Conservation (phyloP, 2,329 filamentous ascomycete genomes). For the Aulographum hederae region DNA sequence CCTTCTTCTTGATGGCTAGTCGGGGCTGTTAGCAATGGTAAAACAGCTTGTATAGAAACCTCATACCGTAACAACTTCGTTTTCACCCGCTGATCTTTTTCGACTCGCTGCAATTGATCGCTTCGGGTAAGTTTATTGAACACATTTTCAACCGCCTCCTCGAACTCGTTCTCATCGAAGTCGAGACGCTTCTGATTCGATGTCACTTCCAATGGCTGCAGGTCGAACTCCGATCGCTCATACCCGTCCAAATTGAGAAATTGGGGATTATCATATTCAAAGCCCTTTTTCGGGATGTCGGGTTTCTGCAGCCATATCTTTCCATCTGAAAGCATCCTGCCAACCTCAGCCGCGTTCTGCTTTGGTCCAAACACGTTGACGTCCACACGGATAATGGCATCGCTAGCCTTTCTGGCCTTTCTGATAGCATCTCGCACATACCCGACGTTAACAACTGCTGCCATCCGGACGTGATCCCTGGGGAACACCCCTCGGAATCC, state of each 20-base stretch:
- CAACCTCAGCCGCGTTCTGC: not conserved
- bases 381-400: slow-evolving; percentile 1
- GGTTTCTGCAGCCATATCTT: not conserved
- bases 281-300: not conserved
- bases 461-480: too few relatives aligned
- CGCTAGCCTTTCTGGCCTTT: not conserved
- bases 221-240: too few relatives aligned
- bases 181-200: not conserved
- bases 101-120: not conserved
- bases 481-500: too few relatives aligned
- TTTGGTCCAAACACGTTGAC: not conserved
- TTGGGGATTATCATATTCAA: not conserved
- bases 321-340: not conserved
- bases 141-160: not conserved
- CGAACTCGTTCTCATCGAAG: not conserved
- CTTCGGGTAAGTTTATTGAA: not conserved
- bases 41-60: too few relatives aligned
- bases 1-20: not conserved
- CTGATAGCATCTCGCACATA: not conserved
- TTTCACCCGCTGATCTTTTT: not conserved
- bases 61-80: not conserved
- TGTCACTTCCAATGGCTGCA: too few relatives aligned
- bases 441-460: too few relatives aligned
- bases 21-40: too few relatives aligned
- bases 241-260: not conserved